Conservation (phyloP, 1,284 basidiomycete genomes). For the Moesziomyces antarcticus region DNA sequence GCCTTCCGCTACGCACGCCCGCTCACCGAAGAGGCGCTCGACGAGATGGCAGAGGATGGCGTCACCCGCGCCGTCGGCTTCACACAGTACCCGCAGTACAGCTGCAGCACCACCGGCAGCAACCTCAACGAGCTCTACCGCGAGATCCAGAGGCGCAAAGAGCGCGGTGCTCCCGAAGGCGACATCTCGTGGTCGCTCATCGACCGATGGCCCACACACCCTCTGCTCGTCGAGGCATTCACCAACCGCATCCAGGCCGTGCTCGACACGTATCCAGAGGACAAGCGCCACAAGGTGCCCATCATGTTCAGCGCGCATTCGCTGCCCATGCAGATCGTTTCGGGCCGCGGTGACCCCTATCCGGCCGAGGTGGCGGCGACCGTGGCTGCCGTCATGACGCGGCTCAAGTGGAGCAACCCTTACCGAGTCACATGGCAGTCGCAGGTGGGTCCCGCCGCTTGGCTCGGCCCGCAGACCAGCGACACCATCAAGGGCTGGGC, state of each 20-base stretch:
- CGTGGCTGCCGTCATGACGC: slow-evolving; percentile 69
- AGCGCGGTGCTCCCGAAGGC: slow-evolving; percentile 69
- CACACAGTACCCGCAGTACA: slow-evolving; percentile 99
- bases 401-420: slow-evolving; percentile 65
- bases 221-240: slow-evolving; percentile 92
- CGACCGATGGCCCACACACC: slow-evolving; percentile 96
- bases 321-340: slow-evolving; percentile 77
- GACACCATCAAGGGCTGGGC: slow-evolving; percentile 93
- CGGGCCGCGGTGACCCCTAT: slow-evolving; percentile 90
- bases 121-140: slow-evolving; percentile 91
- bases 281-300: slow-evolving; percentile 78
- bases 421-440: slow-evolving; percentile 98
- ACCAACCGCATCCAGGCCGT: slow-evolving; percentile 87
- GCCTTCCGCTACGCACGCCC: slow-evolving; percentile 78
- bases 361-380: slow-evolving; percentile 93
- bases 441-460: slow-evolving; percentile 94
- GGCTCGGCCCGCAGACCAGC: slow-evolving; percentile 97
- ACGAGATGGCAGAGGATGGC: slow-evolving; percentile 88
- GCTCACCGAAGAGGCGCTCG: slow-evolving; percentile 83
- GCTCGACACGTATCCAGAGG: slow-evolving; percentile 80
- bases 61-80: slow-evolving; percentile 94
- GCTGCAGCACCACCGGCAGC: slow-evolving; percentile 96
- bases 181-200: slow-evolving; percentile 94
- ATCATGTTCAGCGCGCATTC: slow-evolving; percentile 98
- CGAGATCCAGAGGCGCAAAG: slow-evolving; percentile 69